Base-by-base conservation (phyloP, 371 early-diverging fungal species). In the Rhizomucor miehei region DNA sequence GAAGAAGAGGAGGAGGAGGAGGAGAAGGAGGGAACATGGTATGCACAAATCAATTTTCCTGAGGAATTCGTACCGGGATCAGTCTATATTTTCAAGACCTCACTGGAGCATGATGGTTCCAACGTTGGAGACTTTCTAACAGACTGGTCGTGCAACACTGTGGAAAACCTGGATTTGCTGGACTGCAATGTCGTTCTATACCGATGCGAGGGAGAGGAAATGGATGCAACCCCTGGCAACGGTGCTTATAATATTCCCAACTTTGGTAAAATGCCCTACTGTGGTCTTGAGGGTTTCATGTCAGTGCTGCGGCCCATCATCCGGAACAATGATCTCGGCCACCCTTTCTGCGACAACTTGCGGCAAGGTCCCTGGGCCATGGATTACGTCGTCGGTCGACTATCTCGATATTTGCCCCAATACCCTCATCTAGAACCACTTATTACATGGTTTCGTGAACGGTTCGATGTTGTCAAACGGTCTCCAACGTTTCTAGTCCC, bases 241-340 rank as follows among this genome's bases (percentile, higher is more conserved):
- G 90, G 90, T 14, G 81, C 73, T 4, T 99, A 99, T 63, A 78
- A 92, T 40, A 77, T 98, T 20, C 97, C 98, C 0, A 84, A 85
- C 14, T 77, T 80, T 57, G 98, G 97, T 0, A 37, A 68, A 3
- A 65, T 96, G 3, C 71, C 89, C 0, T 98, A 95, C 66, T 92
- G 92, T 57, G 99, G 99, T 3, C 63, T 97, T 29, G 90, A 95
- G 72, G 99, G 99, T 0, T 93, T 93, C 63, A 85, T 91, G 60
- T 85, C 93, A 17, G 86, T 85, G 0, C 65, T 93, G 19, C 71
- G 75, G 0, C 79, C 82, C 0, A 87, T 93, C 21, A 89, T 93
- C 35, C 78, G 81, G 1, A 75, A 71, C 49, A 98, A 95, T 60
- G 91, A 98, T 65, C 73, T 96, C 51, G 96, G 97, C 0, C 96